Conservation (phyloP, 176 grass and related monocot species). For the Bonia amplexicaulis region DNA sequence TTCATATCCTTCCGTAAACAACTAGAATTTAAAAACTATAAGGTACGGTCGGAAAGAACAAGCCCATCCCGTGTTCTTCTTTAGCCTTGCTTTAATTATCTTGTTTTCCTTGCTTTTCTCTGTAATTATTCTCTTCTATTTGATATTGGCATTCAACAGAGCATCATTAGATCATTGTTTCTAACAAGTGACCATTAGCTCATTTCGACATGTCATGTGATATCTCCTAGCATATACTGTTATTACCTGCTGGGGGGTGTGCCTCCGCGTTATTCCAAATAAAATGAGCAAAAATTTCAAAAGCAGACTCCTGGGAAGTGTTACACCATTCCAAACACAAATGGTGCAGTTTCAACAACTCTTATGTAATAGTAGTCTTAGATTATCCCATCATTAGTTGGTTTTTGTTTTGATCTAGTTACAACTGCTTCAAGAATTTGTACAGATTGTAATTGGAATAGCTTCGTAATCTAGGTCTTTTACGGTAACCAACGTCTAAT, state of each 20-base stretch:
- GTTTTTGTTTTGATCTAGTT: background rate
- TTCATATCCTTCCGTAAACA: too few species aligned
- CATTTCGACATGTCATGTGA: background rate
- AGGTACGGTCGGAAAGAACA: too few species aligned
- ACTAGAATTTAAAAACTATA: too few species aligned
- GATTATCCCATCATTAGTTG: background rate
- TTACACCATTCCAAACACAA: background rate
- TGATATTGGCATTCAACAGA: background rate
- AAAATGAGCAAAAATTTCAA: conserved; percentile 3
- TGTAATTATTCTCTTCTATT: background rate
- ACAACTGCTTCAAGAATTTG: background rate
- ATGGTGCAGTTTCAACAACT: background rate
- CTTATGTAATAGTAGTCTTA: background rate
- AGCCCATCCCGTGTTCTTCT: background rate
- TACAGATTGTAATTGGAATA: background rate
- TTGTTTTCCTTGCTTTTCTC: background rate
- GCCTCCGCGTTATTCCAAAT: background rate
- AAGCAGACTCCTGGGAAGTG: background rate
- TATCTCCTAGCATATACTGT: background rate
- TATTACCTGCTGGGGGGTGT: background rate
- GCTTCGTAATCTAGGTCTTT: background rate
- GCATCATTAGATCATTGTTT: background rate
- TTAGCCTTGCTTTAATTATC: background rate
- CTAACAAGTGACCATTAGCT: background rate
- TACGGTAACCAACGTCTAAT: too few species aligned